phyloP scores from a whole-genome alignment of 2,329 filamentous ascomycete species.

The Calonectria pseudoreteaudii region DNA sequence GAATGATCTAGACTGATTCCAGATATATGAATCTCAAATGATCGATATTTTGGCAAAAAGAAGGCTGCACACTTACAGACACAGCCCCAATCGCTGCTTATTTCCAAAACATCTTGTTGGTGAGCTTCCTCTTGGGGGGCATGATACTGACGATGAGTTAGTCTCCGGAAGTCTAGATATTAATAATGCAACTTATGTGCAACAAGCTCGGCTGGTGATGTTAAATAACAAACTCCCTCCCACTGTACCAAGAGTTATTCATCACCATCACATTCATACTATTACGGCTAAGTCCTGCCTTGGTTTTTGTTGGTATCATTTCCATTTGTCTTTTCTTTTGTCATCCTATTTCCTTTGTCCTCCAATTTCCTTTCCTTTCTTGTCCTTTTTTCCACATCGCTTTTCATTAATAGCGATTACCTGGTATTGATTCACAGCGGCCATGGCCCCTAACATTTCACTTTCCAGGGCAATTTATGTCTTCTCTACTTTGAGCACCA shows the following conservation, averaged over 20 bases:
- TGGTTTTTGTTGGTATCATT: not conserved
- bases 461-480: not conserved
- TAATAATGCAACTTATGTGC: not conserved
- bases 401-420: not conserved
- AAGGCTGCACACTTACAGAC: not conserved
- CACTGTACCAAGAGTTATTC: not conserved
- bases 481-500: not conserved
- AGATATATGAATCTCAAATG: not conserved
- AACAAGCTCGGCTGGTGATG: not conserved
- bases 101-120: not conserved
- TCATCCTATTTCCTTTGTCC: not conserved
- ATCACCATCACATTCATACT: not conserved
- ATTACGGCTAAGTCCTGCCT: not conserved
- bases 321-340: not conserved
- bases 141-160: not conserved
- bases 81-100: not conserved
- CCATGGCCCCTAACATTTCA: not conserved
- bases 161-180: not conserved
- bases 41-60: not conserved
- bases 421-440: not conserved
- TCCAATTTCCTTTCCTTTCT: too few relatives aligned
- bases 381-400: too few relatives aligned
- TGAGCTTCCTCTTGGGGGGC: not conserved
- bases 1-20: not conserved
- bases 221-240: not conserved